Conservation (phyloP, 352 stramenopile genomes). For the Globisporangium sylvaticum region DNA sequence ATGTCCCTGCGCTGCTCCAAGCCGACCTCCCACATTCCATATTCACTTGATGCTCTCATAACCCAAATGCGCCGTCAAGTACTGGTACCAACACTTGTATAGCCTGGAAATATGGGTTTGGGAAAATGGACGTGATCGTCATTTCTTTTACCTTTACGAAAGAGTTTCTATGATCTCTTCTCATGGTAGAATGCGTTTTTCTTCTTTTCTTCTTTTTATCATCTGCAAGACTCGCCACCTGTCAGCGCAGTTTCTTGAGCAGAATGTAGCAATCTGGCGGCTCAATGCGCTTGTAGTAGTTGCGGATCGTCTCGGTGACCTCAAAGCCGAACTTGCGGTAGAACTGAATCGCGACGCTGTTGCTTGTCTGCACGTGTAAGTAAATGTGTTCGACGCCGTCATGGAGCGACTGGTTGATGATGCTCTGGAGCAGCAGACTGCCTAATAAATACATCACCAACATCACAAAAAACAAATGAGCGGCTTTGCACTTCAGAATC, state of each 20-base stretch:
- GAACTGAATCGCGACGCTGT: constrained; percentile 89
- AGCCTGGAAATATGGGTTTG: too few relatives aligned
- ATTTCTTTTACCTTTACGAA: too few relatives aligned
- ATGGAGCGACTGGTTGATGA: constrained; percentile 31
- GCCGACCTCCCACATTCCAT: too few relatives aligned
- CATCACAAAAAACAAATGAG: background rate
- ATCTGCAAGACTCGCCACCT: too few relatives aligned
- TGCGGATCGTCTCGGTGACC: constrained; percentile 85
- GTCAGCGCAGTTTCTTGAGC: constrained; percentile 39
- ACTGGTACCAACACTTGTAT: too few relatives aligned
- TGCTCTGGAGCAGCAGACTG: constrained; percentile 35
- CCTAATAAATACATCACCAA: constrained; percentile 18
- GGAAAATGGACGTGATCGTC: too few relatives aligned
- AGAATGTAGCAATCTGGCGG: constrained; percentile 92
- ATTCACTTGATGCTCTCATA: too few relatives aligned
- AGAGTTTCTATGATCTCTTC: background rate
- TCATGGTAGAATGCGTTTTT: too few relatives aligned
- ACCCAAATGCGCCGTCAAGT: too few relatives aligned
- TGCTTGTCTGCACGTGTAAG: constrained; percentile 93
- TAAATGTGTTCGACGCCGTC: constrained; percentile 58
- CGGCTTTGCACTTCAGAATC: background rate
- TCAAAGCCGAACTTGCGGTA: constrained; percentile 88
- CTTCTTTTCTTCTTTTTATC: too few relatives aligned
- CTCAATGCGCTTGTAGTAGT: constrained; percentile 95
- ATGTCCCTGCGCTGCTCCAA: too few relatives aligned